Percentiles rank a stretch among this genome's conserved stretches.
These are phyloP conservation scores for Saccharomycopsis schoenii DNA, from an alignment of 805 yeast genomes.

Conservation along the genomic window DNA sequence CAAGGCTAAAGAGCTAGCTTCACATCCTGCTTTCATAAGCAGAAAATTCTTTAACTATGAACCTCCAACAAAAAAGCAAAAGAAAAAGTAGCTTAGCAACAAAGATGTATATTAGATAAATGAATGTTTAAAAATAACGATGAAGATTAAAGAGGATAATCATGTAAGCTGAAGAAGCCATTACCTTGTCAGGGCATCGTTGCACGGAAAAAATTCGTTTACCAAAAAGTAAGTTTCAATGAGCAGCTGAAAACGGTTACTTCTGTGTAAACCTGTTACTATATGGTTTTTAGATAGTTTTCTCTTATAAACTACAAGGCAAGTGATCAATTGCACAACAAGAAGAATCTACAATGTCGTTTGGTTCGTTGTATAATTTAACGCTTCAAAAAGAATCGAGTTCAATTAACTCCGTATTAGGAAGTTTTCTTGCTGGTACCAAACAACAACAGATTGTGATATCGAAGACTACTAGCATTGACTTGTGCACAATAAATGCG, in stretches of 20 bases:
- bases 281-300: neutral
- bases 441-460: slow-evolving; percentile 54
- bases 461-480: slow-evolving; percentile 46
- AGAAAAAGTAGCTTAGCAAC: neutral
- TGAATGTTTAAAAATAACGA: neutral
- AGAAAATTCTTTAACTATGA: slow-evolving; percentile 30
- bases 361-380: slow-evolving; percentile 46
- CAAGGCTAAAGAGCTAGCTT: slow-evolving; percentile 33
- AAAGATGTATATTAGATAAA: neutral
- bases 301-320: neutral
- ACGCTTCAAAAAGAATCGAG: slow-evolving; percentile 58
- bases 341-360: neutral
- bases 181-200: neutral
- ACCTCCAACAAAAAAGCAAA: slow-evolving; percentile 10
- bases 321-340: neutral
- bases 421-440: slow-evolving; percentile 47
- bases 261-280: neutral
- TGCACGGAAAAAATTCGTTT: neutral
- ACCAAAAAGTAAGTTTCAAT: neutral
- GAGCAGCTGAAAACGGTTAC: neutral
- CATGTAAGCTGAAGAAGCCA: neutral
- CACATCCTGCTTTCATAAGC: slow-evolving; percentile 32
- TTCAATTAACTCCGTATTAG: slow-evolving; percentile 47
- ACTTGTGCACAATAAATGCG: slow-evolving; percentile 42
- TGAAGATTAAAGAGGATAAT: neutral